Percentiles rank a stretch among this genome's conserved stretches.
Conservation (phyloP, 2,329 filamentous ascomycete genomes). For the Arthrobotrys megalospora region DNA sequence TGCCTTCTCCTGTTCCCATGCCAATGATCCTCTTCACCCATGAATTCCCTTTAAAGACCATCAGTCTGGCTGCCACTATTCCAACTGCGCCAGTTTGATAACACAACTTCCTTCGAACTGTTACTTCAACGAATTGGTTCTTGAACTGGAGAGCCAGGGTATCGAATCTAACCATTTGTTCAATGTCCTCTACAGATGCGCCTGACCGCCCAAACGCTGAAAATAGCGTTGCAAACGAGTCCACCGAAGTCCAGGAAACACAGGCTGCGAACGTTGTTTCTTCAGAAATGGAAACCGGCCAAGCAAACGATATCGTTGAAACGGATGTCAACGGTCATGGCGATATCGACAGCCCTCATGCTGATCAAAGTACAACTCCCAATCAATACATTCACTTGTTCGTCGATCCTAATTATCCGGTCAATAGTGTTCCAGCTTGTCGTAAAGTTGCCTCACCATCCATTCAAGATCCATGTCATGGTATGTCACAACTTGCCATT, state of each 20-base stretch:
- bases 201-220: constrained; percentile 16
- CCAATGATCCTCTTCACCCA: not conserved
- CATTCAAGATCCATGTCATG: constrained; percentile 86
- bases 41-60: constrained; percentile 1
- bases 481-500: constrained; percentile 71
- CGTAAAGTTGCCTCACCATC: constrained; percentile 84
- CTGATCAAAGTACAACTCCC: constrained; percentile 47
- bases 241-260: constrained; percentile 12
- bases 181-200: constrained; percentile 15
- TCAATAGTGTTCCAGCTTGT: constrained; percentile 77
- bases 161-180: constrained; percentile 29
- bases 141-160: not conserved
- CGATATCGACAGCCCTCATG: constrained; percentile 33
- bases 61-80: not conserved
- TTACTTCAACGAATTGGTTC: not conserved
- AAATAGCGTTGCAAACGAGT: not conserved
- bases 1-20: not conserved
- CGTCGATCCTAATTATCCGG: not conserved
- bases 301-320: not conserved
- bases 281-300: not conserved
- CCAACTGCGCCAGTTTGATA: not conserved
- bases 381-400: not conserved
- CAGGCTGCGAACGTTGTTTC: not conserved
- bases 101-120: not conserved
- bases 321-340: constrained; percentile 32